phyloP scores from a whole-genome alignment of 139 green algal genomes.

The Coelastrella sp. region DNA sequence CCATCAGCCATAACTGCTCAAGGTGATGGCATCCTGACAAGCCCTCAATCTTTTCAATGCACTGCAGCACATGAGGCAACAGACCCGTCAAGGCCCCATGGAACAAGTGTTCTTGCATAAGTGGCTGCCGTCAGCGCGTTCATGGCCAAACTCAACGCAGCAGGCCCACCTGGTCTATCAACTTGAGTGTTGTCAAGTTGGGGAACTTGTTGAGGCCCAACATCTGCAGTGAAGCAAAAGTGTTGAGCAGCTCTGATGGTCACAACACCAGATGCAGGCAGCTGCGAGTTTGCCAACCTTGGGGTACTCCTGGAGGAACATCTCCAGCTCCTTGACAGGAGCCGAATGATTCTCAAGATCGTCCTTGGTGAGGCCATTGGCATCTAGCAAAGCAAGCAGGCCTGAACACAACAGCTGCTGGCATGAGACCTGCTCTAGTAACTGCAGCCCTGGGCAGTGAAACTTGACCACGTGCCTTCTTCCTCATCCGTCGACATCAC shows the following conservation, averaged over 20 bases:
- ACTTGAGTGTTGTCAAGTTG: conserved; percentile 48
- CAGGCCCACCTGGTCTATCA: conserved; percentile 61
- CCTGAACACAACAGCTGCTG: background rate
- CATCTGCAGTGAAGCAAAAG: conserved; percentile 49
- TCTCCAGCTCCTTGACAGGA: conserved; percentile 65
- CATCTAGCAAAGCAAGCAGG: conserved; percentile 58
- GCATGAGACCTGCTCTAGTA: too few relatives aligned
- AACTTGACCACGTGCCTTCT: background rate
- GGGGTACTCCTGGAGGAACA: conserved; percentile 79
- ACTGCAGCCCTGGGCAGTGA: too few relatives aligned
- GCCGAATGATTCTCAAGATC: conserved; percentile 13
- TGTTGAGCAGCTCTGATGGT: background rate
- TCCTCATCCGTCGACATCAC: background rate
- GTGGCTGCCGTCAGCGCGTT: too few relatives aligned
- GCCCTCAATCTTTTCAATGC: conserved; percentile 67
- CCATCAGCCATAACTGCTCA: conserved; percentile 76
- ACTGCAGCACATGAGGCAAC: conserved; percentile 47
- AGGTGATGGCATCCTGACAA: conserved; percentile 69
- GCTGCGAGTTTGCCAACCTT: conserved; percentile 64
- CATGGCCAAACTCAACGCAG: background rate
- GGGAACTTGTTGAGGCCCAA: conserved; percentile 34
- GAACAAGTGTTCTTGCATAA: background rate
- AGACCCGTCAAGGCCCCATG: background rate
- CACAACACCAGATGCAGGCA: background rate
- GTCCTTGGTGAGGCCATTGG: conserved; percentile 62